phyloP scores from a whole-genome alignment of 257 asterid genomes.

The Gentiana macrophylla region DNA sequence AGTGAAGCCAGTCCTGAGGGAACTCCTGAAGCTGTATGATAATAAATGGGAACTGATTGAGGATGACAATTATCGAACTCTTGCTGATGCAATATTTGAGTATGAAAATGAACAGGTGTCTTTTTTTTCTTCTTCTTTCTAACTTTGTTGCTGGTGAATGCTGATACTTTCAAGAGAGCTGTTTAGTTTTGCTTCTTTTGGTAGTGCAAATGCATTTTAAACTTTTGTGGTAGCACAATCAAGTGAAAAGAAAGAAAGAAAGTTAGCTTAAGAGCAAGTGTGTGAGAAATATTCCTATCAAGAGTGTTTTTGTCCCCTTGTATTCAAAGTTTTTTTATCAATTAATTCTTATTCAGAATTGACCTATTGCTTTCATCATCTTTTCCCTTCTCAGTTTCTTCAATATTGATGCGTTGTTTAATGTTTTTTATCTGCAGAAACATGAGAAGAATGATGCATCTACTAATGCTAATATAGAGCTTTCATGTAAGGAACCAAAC shows the following conservation, averaged over 20 bases:
- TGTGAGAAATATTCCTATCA: no score
- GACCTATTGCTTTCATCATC: background rate
- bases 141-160: background rate
- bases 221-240: no score
- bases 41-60: slow-evolving; percentile 43
- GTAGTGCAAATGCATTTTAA: no score
- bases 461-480: slow-evolving; percentile 8
- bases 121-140: background rate
- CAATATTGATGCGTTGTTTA: slow-evolving; percentile 4
- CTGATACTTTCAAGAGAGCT: background rate
- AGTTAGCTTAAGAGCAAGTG: no score
- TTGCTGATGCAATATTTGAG: slow-evolving; percentile 59
- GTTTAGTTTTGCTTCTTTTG: no score
- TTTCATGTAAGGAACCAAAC: slow-evolving; percentile 26
- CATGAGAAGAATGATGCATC: slow-evolving; percentile 8
- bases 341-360: no score
- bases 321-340: no score
- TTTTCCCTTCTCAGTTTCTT: background rate
- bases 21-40: slow-evolving; percentile 28
- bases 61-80: slow-evolving; percentile 44
- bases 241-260: no score
- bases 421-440: slow-evolving; percentile 11
- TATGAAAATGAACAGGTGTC: slow-evolving; percentile 46
- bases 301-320: no score
- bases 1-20: slow-evolving; percentile 43